Base-by-base conservation (phyloP, 192 early-diverging fungal genomes). In the Diversispora epigaea region DNA sequence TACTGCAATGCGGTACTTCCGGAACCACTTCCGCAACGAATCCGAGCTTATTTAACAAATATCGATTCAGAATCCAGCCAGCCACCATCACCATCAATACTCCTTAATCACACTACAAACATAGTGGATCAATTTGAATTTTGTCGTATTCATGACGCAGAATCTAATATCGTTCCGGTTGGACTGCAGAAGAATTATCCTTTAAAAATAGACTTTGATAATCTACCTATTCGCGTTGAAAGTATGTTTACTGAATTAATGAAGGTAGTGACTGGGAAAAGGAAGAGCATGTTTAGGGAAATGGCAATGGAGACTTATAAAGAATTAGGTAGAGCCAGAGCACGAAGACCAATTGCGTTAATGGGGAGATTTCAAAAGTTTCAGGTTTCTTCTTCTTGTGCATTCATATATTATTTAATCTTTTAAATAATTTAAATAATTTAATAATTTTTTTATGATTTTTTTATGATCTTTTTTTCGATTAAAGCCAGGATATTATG, bases 401-500 rank as follows among this genome's bases (percentile, higher is more conserved):
- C 15, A 19, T 41, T 25, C 22, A 62, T 39, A 62, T 62, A 41
- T 62, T 4, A 32, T 4, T 61, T 8, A 32, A 39, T 25, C 12
- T 47, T 21, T 32, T 32, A 32, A 32, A 32, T 0, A 32, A 32
- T 32, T 32, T 32, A 32, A 32, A 32, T 32, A 32, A 49, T 49
- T 11, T 49, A 49, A 11, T 56, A 19, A 57, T 49, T 61, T 14
- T 47, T 54, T 57, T 4, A 25, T 41, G 25, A 63, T 15, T 11
- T 22, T 25, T 39, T 62, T 62, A n/a, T n/a, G n/a, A n/a, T n/a
- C n/a, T 40, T 10, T 39, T 64, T 32, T 64, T 64, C 6, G 5
- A 41, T 6, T 41, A 57, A 57, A 84, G 82, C 84, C 86, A 17
- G 86, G 86, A 10, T 88, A 88, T 47, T 88, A 88, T 78, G 86